Conservation (phyloP, 2,329 filamentous ascomycete genomes). For the Pseudophaeomoniella oleicola region DNA sequence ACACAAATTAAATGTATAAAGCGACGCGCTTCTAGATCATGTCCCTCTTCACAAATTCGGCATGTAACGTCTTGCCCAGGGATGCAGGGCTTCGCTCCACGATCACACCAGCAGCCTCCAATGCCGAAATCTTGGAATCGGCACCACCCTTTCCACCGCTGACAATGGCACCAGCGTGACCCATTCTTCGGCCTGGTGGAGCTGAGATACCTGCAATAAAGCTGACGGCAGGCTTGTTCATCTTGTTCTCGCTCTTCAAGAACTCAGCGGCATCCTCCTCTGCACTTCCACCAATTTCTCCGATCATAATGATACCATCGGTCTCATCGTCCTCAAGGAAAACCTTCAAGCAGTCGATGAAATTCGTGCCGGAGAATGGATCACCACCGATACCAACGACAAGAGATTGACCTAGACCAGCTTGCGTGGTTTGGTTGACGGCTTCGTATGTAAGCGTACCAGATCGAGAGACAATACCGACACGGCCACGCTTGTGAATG, state of each 20-base stretch:
- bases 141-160: constrained; percentile 95
- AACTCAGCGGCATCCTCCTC: constrained; percentile 98
- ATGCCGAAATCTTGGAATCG: constrained; percentile 92
- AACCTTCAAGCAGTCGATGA: constrained; percentile 96
- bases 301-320: constrained; percentile 99
- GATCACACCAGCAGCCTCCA: constrained; percentile 84
- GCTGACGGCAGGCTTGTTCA: constrained; percentile 90
- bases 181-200: constrained; percentile 92
- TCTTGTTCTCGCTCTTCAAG: constrained; percentile 78
- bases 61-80: constrained; percentile 84
- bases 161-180: constrained; percentile 96
- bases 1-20: neutral
- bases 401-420: constrained; percentile 91
- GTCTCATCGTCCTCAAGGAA: constrained; percentile 94
- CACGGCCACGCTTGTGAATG: constrained; percentile 98
- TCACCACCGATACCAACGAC: constrained; percentile 97
- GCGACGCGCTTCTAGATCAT: constrained; percentile 54
- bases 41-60: constrained; percentile 92
- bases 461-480: constrained; percentile 96
- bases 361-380: constrained; percentile 97
- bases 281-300: constrained; percentile 92
- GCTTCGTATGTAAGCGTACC: constrained; percentile 98
- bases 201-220: constrained; percentile 98
- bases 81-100: constrained; percentile 89
- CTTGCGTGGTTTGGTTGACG: constrained; percentile 97